Evolutionary conservation across 352 stramenopile species (phyloP), one percentile per base, ranked within the genome.

Genomic region (Globisporangium camurandrum): DNA sequence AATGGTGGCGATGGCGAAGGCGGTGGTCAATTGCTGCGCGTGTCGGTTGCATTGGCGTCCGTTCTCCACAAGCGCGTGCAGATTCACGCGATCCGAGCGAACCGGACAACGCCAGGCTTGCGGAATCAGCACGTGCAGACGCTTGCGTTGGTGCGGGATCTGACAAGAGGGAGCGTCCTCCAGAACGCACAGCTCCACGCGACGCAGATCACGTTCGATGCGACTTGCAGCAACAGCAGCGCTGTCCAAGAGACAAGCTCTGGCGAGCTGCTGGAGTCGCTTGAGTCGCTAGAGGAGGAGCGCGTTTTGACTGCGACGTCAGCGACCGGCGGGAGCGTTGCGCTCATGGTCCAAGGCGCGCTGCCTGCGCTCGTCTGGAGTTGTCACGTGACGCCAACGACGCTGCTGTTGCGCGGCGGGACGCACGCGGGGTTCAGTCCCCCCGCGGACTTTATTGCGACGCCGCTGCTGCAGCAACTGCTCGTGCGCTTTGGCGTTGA

Each of bases 11-110:
- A 57, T 16, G 72, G 78, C 26, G 89, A 97, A 69, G 89, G 89
- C 41, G 89, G 89, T 45, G 89, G 89, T 0, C 89, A 97, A 52
- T 68, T 97, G 27, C 58, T 96, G 23, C 85, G 88, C 4, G 84
- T 96, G 28, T 65, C 85, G 1, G 76, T 84, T 34, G 71, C 69
- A 0, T 74, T 95, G 17, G 80, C 77, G 8, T 63, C 71, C 3
- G 71, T 96, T 24, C 59, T 89, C 28, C 54, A 69, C 23, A 72
- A 73, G 19, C 50, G 64, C 24, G 59, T 97, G 8, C 59, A 53
- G 1, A 73, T 97, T n/a, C 61, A 75, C 34, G 88, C 81, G 11
- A 94, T 96, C 49, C 74, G 84, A 41, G 71, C 71, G 3, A 81
- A 79, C 31, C 66, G 86, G 31, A 75, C 76, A 20, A 68, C 78